Percentiles rank a stretch among this genome's conserved stretches.
These are phyloP conservation scores for Balakata baccata DNA, from an alignment of 345 rosid species.

Conservation along the genomic window DNA sequence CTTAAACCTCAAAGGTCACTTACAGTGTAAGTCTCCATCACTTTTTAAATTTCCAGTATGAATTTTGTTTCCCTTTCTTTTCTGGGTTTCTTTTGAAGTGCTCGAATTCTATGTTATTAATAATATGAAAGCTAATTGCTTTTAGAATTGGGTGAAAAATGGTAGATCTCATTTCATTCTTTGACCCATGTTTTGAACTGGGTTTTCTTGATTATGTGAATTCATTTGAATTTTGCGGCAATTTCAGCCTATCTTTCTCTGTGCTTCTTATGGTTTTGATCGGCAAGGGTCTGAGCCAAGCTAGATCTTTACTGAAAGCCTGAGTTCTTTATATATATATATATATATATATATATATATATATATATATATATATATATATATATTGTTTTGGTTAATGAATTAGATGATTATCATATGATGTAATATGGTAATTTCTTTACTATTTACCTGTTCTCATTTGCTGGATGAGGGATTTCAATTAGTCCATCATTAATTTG, in stretches of 20 bases:
- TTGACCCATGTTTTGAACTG: conserved; percentile 1
- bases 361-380: too few species aligned
- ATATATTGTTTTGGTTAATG: neutral
- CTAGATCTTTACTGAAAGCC: conserved; percentile 3
- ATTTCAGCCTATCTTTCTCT: neutral
- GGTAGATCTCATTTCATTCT: conserved; percentile 23
- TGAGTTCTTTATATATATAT: neutral
- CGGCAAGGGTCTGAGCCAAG: neutral
- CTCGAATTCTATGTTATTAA: neutral
- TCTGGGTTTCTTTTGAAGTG: conserved; percentile 16
- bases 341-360: too few species aligned
- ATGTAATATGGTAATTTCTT: neutral
- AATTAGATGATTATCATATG: conserved; percentile 4
- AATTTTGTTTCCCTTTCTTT: neutral
- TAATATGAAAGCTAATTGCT: neutral
- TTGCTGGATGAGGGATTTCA: conserved; percentile 6
- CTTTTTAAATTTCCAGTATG: neutral
- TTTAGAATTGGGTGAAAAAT: neutral
- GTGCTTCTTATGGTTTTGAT: neutral
- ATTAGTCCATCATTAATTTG: neutral
- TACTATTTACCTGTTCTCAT: neutral
- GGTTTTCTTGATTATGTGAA: conserved; percentile 5
- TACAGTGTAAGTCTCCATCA: conserved; percentile 28
- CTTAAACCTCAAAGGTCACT: neutral
- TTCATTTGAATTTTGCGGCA: neutral